Conservation (phyloP, 192 early-diverging fungal species). For the Coemansia furcata region DNA sequence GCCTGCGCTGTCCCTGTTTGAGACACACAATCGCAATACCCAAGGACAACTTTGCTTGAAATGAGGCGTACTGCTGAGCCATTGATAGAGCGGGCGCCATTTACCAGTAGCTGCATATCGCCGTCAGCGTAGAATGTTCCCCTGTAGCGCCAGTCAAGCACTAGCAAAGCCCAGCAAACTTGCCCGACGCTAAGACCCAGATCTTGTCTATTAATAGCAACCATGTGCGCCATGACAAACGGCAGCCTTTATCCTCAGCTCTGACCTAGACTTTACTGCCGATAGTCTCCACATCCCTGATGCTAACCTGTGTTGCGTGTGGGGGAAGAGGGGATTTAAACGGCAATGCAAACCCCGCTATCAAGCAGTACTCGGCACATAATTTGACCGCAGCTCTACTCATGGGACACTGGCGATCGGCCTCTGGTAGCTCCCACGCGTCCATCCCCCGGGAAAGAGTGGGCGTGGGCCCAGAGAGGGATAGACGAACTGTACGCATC, state of each 20-base stretch:
- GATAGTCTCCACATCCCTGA: not conserved
- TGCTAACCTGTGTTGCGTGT: not conserved
- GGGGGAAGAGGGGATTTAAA: not conserved
- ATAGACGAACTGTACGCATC: not conserved
- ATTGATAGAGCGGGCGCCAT: slow-evolving; percentile 2
- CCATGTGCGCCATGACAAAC: not conserved
- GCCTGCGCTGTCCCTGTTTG: not conserved
- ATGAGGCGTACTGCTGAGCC: slow-evolving; percentile 1
- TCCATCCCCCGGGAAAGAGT: not conserved
- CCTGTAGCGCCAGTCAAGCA: not conserved
- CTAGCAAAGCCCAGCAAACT: not conserved
- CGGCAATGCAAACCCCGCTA: not conserved
- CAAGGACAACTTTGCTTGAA: not conserved
- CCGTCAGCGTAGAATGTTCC: not conserved
- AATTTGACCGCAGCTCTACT: not conserved
- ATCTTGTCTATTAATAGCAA: not conserved
- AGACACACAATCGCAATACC: not conserved
- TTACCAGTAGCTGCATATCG: slow-evolving; percentile 4
- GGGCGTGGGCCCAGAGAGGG: not conserved
- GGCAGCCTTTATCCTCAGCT: not conserved
- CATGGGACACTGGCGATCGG: not conserved
- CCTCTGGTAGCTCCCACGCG: not conserved
- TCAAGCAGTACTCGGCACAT: not conserved
- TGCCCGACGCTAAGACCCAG: not conserved
- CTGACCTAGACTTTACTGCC: not conserved